A percentile compares a stretch with the other conserved stretches of the same genome.
Evolutionary conservation across 768 basidiomycete genomes (phyloP).

Genomic region (Daedaleopsis nitida): DNA sequence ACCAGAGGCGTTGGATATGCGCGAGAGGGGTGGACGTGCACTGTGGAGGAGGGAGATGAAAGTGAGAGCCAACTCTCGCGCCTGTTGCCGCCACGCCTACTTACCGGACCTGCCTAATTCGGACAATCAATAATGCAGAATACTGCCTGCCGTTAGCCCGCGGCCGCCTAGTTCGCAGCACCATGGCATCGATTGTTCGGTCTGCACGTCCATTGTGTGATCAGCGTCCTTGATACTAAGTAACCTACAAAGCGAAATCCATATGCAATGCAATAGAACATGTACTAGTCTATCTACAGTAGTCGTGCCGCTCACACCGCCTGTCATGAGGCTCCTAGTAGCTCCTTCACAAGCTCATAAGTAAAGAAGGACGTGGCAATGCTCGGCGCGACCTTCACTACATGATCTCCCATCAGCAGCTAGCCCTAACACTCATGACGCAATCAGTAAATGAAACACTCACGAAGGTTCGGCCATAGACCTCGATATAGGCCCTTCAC

Average conservation of each 20-base stretch:
- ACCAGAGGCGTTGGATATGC: constrained; percentile 3
- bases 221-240: constrained; percentile 3
- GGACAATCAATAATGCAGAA: constrained; percentile 10
- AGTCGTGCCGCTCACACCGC: background rate
- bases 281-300: constrained; percentile 20
- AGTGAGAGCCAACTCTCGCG: constrained; percentile 13
- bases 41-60: constrained; percentile 2
- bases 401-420: constrained; percentile 11
- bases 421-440: constrained; percentile 8
- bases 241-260: constrained; percentile 7
- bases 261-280: constrained; percentile 2
- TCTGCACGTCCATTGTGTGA: background rate
- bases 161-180: no score
- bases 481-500: constrained; percentile 78
- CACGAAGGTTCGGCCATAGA: constrained; percentile 86
- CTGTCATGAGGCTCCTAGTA: constrained; percentile 41
- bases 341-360: constrained; percentile 68
- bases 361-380: constrained; percentile 87
- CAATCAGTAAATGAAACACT: constrained; percentile 34
- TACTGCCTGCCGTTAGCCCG: background rate
- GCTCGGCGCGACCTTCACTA: constrained; percentile 90
- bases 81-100: constrained; percentile 14
- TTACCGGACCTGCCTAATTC: constrained; percentile 12
- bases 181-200: background rate
- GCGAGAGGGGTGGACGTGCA: constrained; percentile 2